Conservation (phyloP, 495 filamentous ascomycete species). For the Daldinia bambusicola region DNA sequence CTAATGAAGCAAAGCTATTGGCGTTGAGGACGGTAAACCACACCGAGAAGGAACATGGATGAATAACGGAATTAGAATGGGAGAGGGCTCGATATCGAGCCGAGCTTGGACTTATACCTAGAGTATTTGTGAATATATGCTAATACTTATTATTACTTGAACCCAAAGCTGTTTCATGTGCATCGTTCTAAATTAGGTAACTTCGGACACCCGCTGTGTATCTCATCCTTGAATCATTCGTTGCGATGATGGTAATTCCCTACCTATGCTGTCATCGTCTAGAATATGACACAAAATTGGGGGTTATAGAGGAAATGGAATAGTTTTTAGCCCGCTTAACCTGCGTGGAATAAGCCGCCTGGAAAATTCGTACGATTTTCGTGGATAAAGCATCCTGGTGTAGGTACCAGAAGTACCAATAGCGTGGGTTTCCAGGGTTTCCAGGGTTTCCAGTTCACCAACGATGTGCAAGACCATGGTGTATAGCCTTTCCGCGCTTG, state of each 20-base stretch:
- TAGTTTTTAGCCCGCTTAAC: too few relatives aligned
- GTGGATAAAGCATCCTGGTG: background rate
- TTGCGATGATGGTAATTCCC: too few relatives aligned
- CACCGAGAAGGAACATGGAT: constrained; percentile 11
- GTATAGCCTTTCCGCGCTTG: background rate
- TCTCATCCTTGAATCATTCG: too few relatives aligned
- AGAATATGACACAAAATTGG: background rate
- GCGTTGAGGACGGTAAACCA: constrained; percentile 32
- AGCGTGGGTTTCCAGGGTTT: background rate
- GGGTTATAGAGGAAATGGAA: too few relatives aligned
- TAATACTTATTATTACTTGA: constrained; percentile 34
- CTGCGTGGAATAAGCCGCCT: background rate
- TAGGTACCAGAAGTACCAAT: background rate
- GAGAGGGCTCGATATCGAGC: constrained; percentile 37
- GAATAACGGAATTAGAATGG: constrained; percentile 19
- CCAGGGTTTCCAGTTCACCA: background rate
- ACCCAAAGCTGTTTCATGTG: too few relatives aligned
- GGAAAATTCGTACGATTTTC: background rate
- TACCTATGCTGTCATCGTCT: too few relatives aligned
- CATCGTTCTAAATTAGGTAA: too few relatives aligned
- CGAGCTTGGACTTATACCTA: constrained; percentile 44
- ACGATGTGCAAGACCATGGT: background rate
- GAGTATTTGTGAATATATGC: constrained; percentile 46
- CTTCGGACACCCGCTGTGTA: too few relatives aligned
- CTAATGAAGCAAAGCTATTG: constrained; percentile 20